phyloP scores from a whole-genome alignment of 768 basidiomycete genomes.

The Rhizopogon roseolus region DNA sequence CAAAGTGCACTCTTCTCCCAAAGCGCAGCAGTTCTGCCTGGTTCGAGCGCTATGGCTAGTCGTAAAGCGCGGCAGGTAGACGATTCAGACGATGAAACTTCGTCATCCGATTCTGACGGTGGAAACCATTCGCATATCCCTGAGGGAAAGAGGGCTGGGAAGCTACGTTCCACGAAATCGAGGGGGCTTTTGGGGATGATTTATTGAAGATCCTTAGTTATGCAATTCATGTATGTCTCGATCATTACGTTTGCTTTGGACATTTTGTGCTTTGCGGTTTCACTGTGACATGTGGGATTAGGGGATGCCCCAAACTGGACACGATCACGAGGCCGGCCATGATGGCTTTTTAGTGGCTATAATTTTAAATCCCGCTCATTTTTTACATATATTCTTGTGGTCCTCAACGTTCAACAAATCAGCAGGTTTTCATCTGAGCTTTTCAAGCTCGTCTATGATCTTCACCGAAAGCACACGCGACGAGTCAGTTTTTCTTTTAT shows the following conservation, averaged over 20 bases:
- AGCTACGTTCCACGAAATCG: slow-evolving; percentile 21
- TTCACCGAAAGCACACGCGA: slow-evolving; percentile 86
- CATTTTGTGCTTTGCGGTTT: too few relatives aligned
- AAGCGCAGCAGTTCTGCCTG: slow-evolving; percentile 23
- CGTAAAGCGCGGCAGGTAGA: slow-evolving; percentile 3
- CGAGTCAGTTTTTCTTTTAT: slow-evolving; percentile 53
- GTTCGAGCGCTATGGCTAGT: slow-evolving; percentile 21
- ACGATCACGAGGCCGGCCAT: too few relatives aligned
- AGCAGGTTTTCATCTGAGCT: slow-evolving; percentile 12
- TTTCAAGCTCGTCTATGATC: slow-evolving; percentile 54
- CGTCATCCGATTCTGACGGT: slow-evolving; percentile 35
- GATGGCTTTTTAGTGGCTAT: too few relatives aligned
- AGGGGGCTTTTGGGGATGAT: slow-evolving; percentile 6
- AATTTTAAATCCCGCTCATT: not conserved
- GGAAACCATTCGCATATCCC: slow-evolving; percentile 51
- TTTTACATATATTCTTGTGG: not conserved
- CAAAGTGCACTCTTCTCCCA: slow-evolving; percentile 30
- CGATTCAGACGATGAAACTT: slow-evolving; percentile 30
- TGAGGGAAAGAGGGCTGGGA: slow-evolving; percentile 48
- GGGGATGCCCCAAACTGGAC: too few relatives aligned
- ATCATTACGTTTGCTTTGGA: not conserved
- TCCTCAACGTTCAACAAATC: not conserved
- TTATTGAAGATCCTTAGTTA: not conserved
- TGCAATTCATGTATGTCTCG: not conserved
- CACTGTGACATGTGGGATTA: too few relatives aligned